Percentiles rank a stretch among this genome's conserved stretches.
These are phyloP conservation scores for Auricularia cornea DNA, from an alignment of 768 basidiomycete species.

Conservation along the genomic window DNA sequence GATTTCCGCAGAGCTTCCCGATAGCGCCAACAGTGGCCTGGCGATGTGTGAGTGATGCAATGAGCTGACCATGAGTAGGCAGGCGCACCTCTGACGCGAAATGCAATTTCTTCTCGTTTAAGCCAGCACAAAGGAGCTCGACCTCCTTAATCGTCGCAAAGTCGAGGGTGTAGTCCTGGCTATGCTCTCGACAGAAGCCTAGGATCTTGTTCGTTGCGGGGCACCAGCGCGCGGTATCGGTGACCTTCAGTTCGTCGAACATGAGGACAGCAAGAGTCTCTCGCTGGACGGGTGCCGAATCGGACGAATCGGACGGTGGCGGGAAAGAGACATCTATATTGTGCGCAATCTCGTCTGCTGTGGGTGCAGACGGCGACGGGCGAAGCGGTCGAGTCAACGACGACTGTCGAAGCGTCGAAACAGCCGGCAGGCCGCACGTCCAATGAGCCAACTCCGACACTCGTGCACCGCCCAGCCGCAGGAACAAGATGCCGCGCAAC, in stretches of 20 bases:
- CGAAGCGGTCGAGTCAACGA: neutral
- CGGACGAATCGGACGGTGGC: neutral
- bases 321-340: neutral
- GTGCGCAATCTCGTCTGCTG: neutral
- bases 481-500: constrained; percentile 13
- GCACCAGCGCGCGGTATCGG: constrained; percentile 15
- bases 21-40: constrained; percentile 20
- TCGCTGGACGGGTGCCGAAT: no score
- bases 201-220: constrained; percentile 15
- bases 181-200: constrained; percentile 19
- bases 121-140: neutral
- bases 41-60: neutral
- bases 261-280: constrained; percentile 7
- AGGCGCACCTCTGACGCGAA: constrained; percentile 7
- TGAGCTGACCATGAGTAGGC: neutral
- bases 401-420: neutral
- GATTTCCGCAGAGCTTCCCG: constrained; percentile 13
- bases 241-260: constrained; percentile 17
- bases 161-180: constrained; percentile 8
- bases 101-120: constrained; percentile 7
- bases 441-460: constrained; percentile 14
- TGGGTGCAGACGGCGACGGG: neutral
- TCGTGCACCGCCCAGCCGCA: constrained; percentile 15
- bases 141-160: constrained; percentile 9
- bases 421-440: neutral